A percentile compares a stretch with the other conserved stretches of the same genome.
Conservation (phyloP, 2,329 filamentous ascomycete genomes). For the Neoarthrinium moseri region DNA sequence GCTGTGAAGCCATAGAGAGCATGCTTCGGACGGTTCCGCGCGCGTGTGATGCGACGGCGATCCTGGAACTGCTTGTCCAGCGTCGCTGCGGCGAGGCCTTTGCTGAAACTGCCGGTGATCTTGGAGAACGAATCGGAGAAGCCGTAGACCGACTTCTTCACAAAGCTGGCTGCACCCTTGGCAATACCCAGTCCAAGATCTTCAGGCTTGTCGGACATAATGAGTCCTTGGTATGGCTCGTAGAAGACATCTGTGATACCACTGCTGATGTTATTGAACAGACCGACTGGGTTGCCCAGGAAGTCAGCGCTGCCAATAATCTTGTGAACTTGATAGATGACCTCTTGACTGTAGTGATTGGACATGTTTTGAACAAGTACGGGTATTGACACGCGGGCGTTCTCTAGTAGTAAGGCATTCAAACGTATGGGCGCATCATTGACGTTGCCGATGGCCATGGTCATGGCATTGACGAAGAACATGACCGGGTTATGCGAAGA, state of each 20-base stretch:
- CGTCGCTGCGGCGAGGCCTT: conserved; percentile 91
- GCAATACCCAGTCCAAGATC: conserved; percentile 94
- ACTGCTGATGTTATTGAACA: conserved; percentile 98
- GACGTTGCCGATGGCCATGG: conserved; percentile 98
- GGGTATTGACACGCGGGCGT: conserved; percentile 84
- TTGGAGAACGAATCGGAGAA: conserved; percentile 98
- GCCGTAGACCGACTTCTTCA: conserved; percentile 98
- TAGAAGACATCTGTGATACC: conserved; percentile 98
- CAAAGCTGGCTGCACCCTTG: conserved; percentile 93
- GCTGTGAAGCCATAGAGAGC: conserved; percentile 94
- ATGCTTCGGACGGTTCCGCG: conserved; percentile 93
- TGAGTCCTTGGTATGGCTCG: conserved; percentile 96
- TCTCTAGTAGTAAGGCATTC: conserved; percentile 92
- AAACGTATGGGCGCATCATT: conserved; percentile 95
- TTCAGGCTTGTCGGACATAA: conserved; percentile 93
- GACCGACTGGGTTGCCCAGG: conserved; percentile 91
- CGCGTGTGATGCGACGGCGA: conserved; percentile 86
- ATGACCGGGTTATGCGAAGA: conserved; percentile 91
- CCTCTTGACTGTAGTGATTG: conserved; percentile 96
- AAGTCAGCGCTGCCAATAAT: conserved; percentile 97
- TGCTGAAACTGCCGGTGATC: conserved; percentile 94
- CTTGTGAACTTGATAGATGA: conserved; percentile 93
- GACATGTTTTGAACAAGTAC: conserved; percentile 83
- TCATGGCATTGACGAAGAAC: conserved; percentile 98
- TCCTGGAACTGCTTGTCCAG: conserved; percentile 99